These are phyloP conservation scores for Colletotrichum somersetense DNA, from an alignment of 2,329 filamentous ascomycete genomes.

Conservation along the genomic window DNA sequence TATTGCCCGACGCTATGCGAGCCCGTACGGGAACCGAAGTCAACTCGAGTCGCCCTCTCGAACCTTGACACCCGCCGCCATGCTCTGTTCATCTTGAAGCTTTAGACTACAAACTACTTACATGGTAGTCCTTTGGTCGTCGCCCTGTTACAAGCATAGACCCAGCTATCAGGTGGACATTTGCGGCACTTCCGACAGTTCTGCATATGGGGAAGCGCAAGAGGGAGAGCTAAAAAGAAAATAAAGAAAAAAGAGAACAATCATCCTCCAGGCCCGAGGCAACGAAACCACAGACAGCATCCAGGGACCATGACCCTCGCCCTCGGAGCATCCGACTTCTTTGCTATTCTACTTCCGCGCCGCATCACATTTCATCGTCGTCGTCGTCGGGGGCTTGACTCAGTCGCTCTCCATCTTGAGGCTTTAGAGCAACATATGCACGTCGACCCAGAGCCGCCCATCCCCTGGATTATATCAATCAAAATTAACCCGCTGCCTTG, in stretches of 20 bases:
- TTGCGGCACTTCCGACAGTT: constrained; percentile 24
- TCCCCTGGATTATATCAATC: constrained; percentile 38
- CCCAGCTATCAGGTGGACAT: constrained; percentile 17
- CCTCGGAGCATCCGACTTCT: constrained; percentile 25
- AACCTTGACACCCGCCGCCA: neutral
- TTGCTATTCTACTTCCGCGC: constrained; percentile 18
- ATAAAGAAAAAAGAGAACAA: neutral
- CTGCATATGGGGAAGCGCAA: constrained; percentile 3
- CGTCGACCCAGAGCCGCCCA: neutral
- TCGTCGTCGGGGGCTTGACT: constrained; percentile 34
- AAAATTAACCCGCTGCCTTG: constrained; percentile 29
- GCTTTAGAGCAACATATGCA: constrained; percentile 9
- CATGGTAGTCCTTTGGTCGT: neutral
- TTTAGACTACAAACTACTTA: neutral
- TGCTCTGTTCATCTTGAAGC: neutral
- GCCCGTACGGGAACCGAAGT: neutral
- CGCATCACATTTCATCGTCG: constrained; percentile 12
- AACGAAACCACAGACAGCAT: constrained; percentile 14
- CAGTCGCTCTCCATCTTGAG: constrained; percentile 11
- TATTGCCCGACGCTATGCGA: neutral
- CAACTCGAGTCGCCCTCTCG: neutral
- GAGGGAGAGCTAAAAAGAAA: neutral
- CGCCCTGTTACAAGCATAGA: constrained; percentile 2
- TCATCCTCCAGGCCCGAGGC: constrained; percentile 19
- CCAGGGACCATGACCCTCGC: constrained; percentile 1